Evolutionary conservation across 2,329 filamentous ascomycete genomes (phyloP), one percentile per base, ranked within the genome.

Genomic region (Sporothrix variecibatus): DNA sequence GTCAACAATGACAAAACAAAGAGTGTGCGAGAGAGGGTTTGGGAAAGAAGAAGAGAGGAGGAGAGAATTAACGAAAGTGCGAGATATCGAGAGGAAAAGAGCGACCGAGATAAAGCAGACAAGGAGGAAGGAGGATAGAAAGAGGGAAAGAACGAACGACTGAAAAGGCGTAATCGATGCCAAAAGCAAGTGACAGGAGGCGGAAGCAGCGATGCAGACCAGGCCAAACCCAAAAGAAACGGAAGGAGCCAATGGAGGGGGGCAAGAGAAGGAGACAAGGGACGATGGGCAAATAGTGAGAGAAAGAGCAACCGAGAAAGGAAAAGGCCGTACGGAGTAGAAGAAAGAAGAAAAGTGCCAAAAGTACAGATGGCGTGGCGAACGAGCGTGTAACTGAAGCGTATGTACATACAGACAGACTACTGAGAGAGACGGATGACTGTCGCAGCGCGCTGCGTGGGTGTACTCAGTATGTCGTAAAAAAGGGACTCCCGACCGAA

Each of bases 381-480:
- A 67, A 23, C 23, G 38, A 11, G 11, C 15, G 43, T 20, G 9
- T 46, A 17, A 11, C 12, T 43, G 38, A 20, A 65, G 20, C 17
- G 6, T 17, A n/a, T n/a, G n/a, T n/a, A 20, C 15, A 20, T 51
- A 51, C 2, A 6, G 17, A 17, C 46, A 17, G n/a, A 51, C n/a
- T 20, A 51, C 46, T 7, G 23, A 7, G 12, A 9, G 17, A 7
- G 49, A 1, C 3, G n/a, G n/a, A 43, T 38, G 34, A 67, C 23
- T 67, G 64, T 67, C 23, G 15, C 64, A 8, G 40, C 28, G 65
- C 64, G 62, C 62, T 38, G 62, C 62, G 38, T 49, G 64, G 26
- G 26, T 51, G 46, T 17, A n/a, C n/a, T n/a, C n/a, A n/a, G n/a
- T n/a, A n/a, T n/a, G n/a, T n/a, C n/a, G n/a, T n/a, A 49, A 31